phyloP scores from a whole-genome alignment of 805 yeast species.

The Metschnikowia similis region DNA sequence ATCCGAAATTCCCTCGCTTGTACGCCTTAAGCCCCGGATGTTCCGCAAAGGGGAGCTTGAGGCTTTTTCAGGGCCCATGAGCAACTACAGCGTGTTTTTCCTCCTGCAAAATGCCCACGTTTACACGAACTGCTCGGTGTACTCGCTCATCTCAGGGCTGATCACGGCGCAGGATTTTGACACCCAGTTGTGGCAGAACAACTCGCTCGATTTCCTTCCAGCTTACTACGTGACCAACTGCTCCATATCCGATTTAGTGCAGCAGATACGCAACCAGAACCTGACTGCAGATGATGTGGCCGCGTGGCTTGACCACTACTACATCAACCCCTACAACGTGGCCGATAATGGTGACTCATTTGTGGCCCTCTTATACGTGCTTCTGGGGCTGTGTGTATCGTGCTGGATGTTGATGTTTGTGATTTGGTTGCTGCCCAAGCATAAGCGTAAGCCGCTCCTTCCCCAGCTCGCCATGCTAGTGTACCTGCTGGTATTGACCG shows the following conservation, averaged over 20 bases:
- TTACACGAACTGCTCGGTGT: slow-evolving; percentile 33
- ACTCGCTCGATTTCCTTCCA: slow-evolving; percentile 26
- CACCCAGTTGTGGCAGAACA: slow-evolving; percentile 13
- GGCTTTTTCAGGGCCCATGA: slow-evolving; percentile 8
- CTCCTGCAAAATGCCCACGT: slow-evolving; percentile 28
- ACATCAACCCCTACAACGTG: slow-evolving; percentile 22
- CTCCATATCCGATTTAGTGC: slow-evolving; percentile 24
- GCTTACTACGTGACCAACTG: slow-evolving; percentile 49
- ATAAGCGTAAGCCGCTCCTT: slow-evolving; percentile 52
- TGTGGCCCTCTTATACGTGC: slow-evolving; percentile 47
- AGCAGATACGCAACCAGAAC: slow-evolving; percentile 26
- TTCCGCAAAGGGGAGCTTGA: neutral
- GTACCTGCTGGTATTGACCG: slow-evolving; percentile 52
- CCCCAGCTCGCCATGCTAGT: slow-evolving; percentile 56
- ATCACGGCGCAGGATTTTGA: slow-evolving; percentile 21
- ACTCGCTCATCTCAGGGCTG: slow-evolving; percentile 32
- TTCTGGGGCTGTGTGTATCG: slow-evolving; percentile 52
- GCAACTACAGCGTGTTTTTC: slow-evolving; percentile 17
- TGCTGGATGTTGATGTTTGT: slow-evolving; percentile 69
- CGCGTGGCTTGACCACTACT: slow-evolving; percentile 12
- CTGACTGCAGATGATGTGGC: slow-evolving; percentile 9
- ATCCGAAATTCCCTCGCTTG: neutral
- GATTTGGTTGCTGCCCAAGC: slow-evolving; percentile 45
- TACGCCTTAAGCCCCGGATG: neutral
- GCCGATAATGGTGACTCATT: slow-evolving; percentile 38